Conservation (phyloP, 2,329 filamentous ascomycete genomes). For the Cladosporium sp. region DNA sequence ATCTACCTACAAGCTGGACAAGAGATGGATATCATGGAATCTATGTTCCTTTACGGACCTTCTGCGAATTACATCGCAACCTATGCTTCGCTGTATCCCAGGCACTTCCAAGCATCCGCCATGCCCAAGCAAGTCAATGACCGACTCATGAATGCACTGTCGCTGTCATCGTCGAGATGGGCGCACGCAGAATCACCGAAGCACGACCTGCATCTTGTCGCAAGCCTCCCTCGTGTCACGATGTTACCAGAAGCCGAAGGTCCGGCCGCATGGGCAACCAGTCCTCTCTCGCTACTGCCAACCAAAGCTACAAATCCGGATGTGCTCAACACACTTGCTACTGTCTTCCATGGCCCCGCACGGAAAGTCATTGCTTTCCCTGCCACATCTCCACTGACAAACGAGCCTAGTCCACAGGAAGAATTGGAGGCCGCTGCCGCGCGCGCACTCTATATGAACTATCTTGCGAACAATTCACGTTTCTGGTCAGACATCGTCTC, state of each 20-base stretch:
- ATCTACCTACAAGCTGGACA: conserved; percentile 48
- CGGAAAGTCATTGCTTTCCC: conserved; percentile 33
- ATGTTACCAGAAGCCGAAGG: conserved; percentile 41
- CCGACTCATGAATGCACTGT: conserved; percentile 44
- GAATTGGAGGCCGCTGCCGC: conserved; percentile 48
- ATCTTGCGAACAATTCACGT: conserved; percentile 46
- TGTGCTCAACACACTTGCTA: conserved; percentile 51
- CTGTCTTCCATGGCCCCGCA: conserved; percentile 52
- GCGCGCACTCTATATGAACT: conserved; percentile 52
- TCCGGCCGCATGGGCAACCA: conserved; percentile 26
- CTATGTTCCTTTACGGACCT: conserved; percentile 51
- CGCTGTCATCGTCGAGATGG: conserved; percentile 45
- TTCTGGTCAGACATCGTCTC: conserved; percentile 51
- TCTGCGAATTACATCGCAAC: conserved; percentile 55
- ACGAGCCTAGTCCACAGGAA: conserved; percentile 23
- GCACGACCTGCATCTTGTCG: conserved; percentile 54
- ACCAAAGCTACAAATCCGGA: conserved; percentile 51
- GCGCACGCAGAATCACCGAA: conserved; percentile 52
- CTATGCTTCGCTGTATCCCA: conserved; percentile 53
- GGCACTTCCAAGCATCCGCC: conserved; percentile 49
- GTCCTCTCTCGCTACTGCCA: conserved; percentile 48
- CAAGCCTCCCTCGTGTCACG: conserved; percentile 51
- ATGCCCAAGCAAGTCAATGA: conserved; percentile 43
- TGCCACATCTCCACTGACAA: conserved; percentile 19
- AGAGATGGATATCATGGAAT: conserved; percentile 46